Evolutionary conservation across 225 moss, liverwort and hornwort species (phyloP).

Genomic region (Ulota crispa): DNA sequence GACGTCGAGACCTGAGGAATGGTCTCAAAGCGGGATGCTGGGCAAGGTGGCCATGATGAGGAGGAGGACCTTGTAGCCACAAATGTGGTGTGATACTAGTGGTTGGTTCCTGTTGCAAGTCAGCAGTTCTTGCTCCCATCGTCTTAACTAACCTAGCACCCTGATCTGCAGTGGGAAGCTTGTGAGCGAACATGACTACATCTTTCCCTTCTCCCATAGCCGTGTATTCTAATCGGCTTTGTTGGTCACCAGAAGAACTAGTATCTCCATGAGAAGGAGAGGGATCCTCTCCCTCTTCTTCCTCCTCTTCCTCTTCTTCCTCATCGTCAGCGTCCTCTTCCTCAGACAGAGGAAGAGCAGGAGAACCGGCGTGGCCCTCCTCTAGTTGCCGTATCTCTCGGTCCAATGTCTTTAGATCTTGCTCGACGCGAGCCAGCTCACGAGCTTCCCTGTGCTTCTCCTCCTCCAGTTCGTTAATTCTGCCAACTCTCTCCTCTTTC

Average conservation of each 20-base stretch:
- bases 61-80: slow-evolving; percentile 65
- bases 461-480: slow-evolving; percentile 67
- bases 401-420: slow-evolving; percentile 68
- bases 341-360: slow-evolving; percentile 40
- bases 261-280: slow-evolving; percentile 49
- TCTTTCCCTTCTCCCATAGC: slow-evolving; percentile 85
- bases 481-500: slow-evolving; percentile 62
- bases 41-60: slow-evolving; percentile 49
- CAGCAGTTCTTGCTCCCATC: slow-evolving; percentile 52
- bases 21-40: slow-evolving; percentile 39
- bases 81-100: slow-evolving; percentile 65
- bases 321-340: slow-evolving; percentile 78
- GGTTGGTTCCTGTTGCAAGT: slow-evolving; percentile 49
- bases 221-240: slow-evolving; percentile 57
- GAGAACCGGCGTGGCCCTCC: slow-evolving; percentile 45
- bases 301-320: slow-evolving; percentile 54
- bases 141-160: slow-evolving; percentile 67
- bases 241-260: slow-evolving; percentile 60
- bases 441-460: slow-evolving; percentile 67
- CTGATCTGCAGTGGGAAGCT: slow-evolving; percentile 88
- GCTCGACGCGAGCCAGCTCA: slow-evolving; percentile 75
- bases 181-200: slow-evolving; percentile 91
- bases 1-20: slow-evolving; percentile 41
- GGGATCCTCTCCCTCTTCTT: slow-evolving; percentile 42
- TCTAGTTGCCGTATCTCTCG: slow-evolving; percentile 68